Conservation (phyloP, 2,329 filamentous ascomycete genomes). For the Botrytis elliptica region DNA sequence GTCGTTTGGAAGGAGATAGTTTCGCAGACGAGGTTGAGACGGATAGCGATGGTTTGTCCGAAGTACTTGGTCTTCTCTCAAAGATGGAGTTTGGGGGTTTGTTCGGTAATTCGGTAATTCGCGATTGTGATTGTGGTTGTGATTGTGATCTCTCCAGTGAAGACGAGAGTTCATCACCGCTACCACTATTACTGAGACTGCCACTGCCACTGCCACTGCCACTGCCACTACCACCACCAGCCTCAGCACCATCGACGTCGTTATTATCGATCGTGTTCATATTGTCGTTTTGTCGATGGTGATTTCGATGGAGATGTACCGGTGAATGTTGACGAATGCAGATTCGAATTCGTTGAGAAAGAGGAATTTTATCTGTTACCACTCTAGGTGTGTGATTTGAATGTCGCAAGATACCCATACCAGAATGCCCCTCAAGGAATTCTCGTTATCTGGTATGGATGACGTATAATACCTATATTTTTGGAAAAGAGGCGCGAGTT, state of each 20-base stretch:
- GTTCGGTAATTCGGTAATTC: background rate
- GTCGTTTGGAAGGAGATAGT: slow-evolving; percentile 7
- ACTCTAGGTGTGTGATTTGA: slow-evolving; percentile 3
- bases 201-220: background rate
- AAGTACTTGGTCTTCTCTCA: slow-evolving; percentile 11
- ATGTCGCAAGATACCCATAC: slow-evolving; percentile 19
- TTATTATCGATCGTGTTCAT: background rate
- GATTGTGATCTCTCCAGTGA: slow-evolving; percentile 2
- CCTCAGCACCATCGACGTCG: background rate
- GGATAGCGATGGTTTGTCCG: slow-evolving; percentile 10
- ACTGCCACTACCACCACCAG: background rate
- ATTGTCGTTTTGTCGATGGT: background rate
- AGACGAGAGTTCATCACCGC: background rate
- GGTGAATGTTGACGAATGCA: slow-evolving; percentile 18
- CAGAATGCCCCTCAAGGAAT: background rate
- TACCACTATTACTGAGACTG: background rate
- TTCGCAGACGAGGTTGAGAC: slow-evolving; percentile 10
- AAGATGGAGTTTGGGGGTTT: slow-evolving; percentile 1
- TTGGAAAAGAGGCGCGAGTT: background rate
- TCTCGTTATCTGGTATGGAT: background rate
- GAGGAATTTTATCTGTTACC: slow-evolving; percentile 4
- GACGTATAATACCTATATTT: slow-evolving; percentile 4
- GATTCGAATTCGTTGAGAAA: slow-evolving; percentile 16
- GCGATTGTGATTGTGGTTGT: background rate
- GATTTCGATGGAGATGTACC: slow-evolving; percentile 5